Evolutionary conservation across 2,329 filamentous ascomycete species (phyloP).

Genomic region (Phialocephala subalpina): DNA sequence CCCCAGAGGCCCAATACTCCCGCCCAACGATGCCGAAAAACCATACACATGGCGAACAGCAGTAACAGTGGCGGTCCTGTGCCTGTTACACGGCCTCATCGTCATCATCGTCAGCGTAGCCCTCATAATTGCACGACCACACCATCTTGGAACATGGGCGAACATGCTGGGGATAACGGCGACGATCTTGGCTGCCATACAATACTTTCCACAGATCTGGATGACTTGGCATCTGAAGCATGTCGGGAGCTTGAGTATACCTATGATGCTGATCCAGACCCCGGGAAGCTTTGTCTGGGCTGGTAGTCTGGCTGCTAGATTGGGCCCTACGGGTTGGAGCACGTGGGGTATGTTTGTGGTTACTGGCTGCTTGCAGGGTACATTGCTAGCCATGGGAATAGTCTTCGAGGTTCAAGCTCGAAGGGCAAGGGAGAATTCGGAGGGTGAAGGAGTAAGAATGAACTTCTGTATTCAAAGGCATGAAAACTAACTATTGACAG

Average conservation of each 20-base stretch:
- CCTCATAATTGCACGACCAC: conserved; percentile 69
- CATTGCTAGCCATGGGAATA: conserved; percentile 80
- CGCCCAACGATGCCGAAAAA: conserved; percentile 47
- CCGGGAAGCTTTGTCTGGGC: conserved; percentile 93
- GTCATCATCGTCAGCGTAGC: conserved; percentile 73
- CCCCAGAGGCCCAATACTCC: conserved; percentile 64
- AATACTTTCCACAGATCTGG: conserved; percentile 95
- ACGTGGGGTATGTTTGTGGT: conserved; percentile 93
- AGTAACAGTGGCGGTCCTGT: conserved; percentile 74
- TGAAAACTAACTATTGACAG: conserved; percentile 16
- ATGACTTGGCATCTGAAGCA: conserved; percentile 88
- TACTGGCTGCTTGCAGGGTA: conserved; percentile 85
- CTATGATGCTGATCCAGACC: conserved; percentile 98
- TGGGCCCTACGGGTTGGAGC: conserved; percentile 89
- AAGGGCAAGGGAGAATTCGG: conserved; percentile 26
- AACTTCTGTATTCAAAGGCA: not conserved
- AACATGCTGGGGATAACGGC: conserved; percentile 84
- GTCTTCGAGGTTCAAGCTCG: conserved; percentile 67
- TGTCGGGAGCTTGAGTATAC: conserved; percentile 90
- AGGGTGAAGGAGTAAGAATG: conserved; percentile 24
- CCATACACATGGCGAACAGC: conserved; percentile 81
- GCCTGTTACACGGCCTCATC: conserved; percentile 78
- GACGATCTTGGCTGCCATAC: conserved; percentile 80
- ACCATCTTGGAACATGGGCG: conserved; percentile 78
- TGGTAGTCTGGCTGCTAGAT: conserved; percentile 78